phyloP scores from a whole-genome alignment of 2,329 filamentous ascomycete genomes.

The Trichoderma breve region DNA sequence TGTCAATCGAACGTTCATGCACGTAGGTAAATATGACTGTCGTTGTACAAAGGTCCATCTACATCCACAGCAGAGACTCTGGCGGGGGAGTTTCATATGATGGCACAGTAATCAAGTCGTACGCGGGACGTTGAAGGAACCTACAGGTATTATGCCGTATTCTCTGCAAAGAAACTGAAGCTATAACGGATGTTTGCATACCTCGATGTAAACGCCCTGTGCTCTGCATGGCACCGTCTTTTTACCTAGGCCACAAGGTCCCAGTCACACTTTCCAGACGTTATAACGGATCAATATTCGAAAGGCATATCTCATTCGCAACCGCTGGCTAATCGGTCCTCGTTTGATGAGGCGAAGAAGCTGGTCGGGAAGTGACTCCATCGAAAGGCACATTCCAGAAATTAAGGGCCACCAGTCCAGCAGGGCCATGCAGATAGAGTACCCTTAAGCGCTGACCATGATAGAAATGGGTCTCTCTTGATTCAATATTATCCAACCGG shows the following conservation, averaged over 20 bases:
- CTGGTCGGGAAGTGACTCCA: neutral
- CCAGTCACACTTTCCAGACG: neutral
- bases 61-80: neutral
- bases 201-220: conserved; percentile 20
- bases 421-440: too few species aligned
- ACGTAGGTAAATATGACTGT: neutral
- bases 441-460: neutral
- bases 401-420: neutral
- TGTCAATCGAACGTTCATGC: neutral
- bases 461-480: neutral
- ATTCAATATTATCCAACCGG: neutral
- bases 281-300: neutral
- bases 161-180: conserved; percentile 22
- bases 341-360: neutral
- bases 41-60: neutral
- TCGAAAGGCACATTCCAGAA: neutral
- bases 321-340: neutral
- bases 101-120: conserved; percentile 30
- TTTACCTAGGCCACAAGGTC: neutral
- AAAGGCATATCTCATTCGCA: neutral
- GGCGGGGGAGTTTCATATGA: conserved; percentile 30
- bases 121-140: conserved; percentile 30
- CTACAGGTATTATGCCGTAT: conserved; percentile 25
- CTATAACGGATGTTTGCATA: conserved; percentile 31
- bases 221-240: neutral